A percentile compares a stretch with the other conserved stretches of the same genome.
These are phyloP conservation scores for Trichoderma virens DNA, from an alignment of 495 filamentous ascomycete genomes.

Conservation along the genomic window DNA sequence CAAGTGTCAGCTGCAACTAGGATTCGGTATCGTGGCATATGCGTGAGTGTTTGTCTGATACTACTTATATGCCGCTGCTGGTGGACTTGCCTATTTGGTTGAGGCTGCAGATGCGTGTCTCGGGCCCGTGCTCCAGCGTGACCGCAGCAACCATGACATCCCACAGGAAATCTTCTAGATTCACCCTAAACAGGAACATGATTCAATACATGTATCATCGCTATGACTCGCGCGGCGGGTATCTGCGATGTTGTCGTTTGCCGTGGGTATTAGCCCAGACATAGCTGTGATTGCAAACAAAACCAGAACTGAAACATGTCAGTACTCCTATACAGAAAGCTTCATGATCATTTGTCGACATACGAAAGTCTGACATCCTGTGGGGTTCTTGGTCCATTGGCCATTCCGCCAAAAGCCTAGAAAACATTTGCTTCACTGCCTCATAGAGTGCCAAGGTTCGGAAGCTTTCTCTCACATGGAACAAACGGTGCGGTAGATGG, in stretches of 20 bases:
- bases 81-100: not conserved
- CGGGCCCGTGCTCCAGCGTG: not conserved
- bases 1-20: not conserved
- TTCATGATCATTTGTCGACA: not conserved
- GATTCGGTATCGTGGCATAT: not conserved
- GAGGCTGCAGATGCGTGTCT: not conserved
- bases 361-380: slow-evolving; percentile 1
- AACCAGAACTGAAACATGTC: not conserved
- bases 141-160: no score
- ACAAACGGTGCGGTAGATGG: no score
- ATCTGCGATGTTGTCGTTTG: not conserved
- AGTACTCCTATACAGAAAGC: not conserved
- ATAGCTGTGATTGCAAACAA: not conserved
- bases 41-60: no score
- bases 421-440: not conserved
- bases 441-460: not conserved
- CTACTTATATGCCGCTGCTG: no score
- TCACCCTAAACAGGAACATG: not conserved
- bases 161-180: no score
- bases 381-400: not conserved
- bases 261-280: not conserved
- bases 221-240: not conserved
- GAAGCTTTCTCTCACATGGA: not conserved
- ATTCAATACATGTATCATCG: not conserved
- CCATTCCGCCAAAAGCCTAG: not conserved